Evolutionary conservation across 805 yeast species (phyloP).

Genomic region (Yamadazyma phyllophila): DNA sequence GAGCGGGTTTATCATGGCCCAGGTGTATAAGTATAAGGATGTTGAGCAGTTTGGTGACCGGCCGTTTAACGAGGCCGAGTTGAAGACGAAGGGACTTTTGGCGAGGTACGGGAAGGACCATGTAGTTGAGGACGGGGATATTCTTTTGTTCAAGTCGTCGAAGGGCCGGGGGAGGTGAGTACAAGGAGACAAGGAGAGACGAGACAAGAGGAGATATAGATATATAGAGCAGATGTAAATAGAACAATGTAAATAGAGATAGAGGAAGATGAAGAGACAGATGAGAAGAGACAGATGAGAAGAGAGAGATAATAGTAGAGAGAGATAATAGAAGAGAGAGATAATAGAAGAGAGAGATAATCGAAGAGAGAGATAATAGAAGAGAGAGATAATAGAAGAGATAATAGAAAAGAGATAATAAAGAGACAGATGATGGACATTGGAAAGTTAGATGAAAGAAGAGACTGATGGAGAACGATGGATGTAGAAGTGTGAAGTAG

Average conservation of each 20-base stretch:
- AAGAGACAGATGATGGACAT: too few species aligned
- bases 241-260: too few species aligned
- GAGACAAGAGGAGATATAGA: not conserved
- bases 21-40: constrained; percentile 68
- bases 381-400: too few species aligned
- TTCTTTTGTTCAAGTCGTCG: constrained; percentile 68
- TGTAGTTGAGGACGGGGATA: constrained; percentile 80
- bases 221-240: constrained; percentile 6
- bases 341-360: too few species aligned
- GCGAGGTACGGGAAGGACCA: constrained; percentile 75
- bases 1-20: constrained; percentile 77
- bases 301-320: too few species aligned
- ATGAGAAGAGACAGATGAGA: too few species aligned
- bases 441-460: too few species aligned
- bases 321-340: too few species aligned
- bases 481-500: too few species aligned
- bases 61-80: constrained; percentile 45
- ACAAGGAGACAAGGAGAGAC: constrained; percentile 33
- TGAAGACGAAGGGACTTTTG: constrained; percentile 59
- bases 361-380: too few species aligned
- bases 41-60: constrained; percentile 22
- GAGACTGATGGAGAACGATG: too few species aligned
- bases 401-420: too few species aligned
- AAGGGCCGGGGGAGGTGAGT: constrained; percentile 33
- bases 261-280: not conserved